Evolutionary conservation across 2,329 filamentous ascomycete genomes (phyloP).

Genomic region (Trichoderma simmonsii): DNA sequence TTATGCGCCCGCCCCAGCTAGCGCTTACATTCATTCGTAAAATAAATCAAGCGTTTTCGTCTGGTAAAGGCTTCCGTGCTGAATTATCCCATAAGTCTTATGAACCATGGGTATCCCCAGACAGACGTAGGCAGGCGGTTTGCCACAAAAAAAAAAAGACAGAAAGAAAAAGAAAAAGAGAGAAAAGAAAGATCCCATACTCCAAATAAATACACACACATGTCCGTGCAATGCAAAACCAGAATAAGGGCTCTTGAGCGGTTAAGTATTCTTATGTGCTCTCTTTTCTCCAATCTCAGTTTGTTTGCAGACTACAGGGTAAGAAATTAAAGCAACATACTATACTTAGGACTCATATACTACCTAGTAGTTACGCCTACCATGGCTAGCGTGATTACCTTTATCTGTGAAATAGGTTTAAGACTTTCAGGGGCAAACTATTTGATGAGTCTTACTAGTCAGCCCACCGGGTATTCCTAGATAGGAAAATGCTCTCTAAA

Average conservation of each 20-base stretch:
- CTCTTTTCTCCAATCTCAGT: background rate
- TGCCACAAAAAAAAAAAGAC: too few relatives aligned
- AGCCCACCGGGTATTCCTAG: too few relatives aligned
- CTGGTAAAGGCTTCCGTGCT: background rate
- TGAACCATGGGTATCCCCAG: background rate
- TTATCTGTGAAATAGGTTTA: too few relatives aligned
- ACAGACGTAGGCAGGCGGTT: background rate
- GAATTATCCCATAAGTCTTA: background rate
- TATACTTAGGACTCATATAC: background rate
- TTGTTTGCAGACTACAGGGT: background rate
- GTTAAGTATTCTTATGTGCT: background rate
- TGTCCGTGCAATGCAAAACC: background rate
- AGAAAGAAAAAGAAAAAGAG: too few relatives aligned
- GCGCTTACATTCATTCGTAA: background rate
- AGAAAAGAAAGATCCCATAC: background rate
- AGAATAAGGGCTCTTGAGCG: background rate
- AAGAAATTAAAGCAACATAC: background rate
- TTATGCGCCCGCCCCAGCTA: background rate
- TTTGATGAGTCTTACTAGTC: too few relatives aligned
- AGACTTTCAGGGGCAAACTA: too few relatives aligned
- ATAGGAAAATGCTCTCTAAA: too few relatives aligned
- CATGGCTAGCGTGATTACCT: too few relatives aligned
- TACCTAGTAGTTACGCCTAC: too few relatives aligned
- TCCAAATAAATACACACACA: background rate
- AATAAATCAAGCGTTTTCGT: background rate